Base-by-base conservation (phyloP, 768 basidiomycete genomes). In the Leucocoprinus sp. region DNA sequence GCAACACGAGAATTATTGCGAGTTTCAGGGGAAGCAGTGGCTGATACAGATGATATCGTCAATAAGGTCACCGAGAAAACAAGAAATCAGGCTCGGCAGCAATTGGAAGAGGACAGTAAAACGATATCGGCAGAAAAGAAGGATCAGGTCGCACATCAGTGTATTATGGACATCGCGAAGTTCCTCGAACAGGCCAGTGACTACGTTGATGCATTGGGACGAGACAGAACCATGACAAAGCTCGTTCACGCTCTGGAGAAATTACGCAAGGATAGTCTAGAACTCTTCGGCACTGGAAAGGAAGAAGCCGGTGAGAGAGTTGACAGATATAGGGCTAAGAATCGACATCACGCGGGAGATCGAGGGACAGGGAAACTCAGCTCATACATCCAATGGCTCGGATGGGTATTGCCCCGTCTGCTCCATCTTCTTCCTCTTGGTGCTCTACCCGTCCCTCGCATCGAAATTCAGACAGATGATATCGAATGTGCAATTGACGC, bases 391-490 rank as follows among this genome's bases (percentile, higher is more conserved):
- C 60, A 54, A 24, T 63, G 51, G 55, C 37, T 66, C 2, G 61
- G 54, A 8, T 70, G 65, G 65, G 50, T 60, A 1, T 36, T 68
- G 4, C 67, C 67, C 1, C 57, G 60, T 6, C 17, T 66, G 1
- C 39, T 66, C 17, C 52, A 54, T 24, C 49, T 62, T 19, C 31
- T 68, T 12, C 63, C 59, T 12, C 37, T 50, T 0, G 50, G 57
- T 5, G 45, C 53, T 0, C 51, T 70, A 8, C 66, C 65, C 4
- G 61, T 69, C 44, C 67, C 66, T n/a, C 60, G 61, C 5, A 51
- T 70, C 5, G 69, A 70, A 41, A 60, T 64, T 37, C 61, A 60
- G 50, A 66, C 59, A 17, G 55, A 55, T 5, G 58, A 46, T n/a
- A 21, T 67, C 40, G 63, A 63, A 40, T 57, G 54, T 2, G 60